phyloP scores from a whole-genome alignment of 768 basidiomycete genomes.

The Russula sp. region DNA sequence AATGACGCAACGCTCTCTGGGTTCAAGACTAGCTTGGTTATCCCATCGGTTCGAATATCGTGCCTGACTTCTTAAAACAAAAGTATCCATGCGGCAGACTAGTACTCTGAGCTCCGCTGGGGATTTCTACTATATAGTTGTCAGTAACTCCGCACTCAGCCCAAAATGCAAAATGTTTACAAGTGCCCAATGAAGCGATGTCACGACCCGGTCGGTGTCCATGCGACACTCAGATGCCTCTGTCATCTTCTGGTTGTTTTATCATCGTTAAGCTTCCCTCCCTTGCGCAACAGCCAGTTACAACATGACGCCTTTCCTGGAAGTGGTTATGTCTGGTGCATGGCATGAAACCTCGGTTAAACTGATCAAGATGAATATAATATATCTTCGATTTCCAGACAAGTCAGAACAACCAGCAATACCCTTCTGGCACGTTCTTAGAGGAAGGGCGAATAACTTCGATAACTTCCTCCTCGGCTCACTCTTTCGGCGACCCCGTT shows the following conservation, averaged over 20 bases:
- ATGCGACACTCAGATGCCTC: background rate
- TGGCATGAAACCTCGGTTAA: background rate
- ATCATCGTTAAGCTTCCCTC: background rate
- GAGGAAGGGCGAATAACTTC: background rate
- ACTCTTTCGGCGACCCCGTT: background rate
- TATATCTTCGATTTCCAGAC: no score
- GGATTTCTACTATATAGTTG: no score
- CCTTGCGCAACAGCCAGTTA: background rate
- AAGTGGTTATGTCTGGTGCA: background rate
- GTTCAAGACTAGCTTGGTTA: background rate
- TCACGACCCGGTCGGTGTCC: background rate
- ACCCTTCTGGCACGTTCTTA: background rate
- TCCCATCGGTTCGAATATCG: background rate
- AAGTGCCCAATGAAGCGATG: background rate
- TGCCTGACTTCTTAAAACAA: background rate
- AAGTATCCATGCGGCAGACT: background rate
- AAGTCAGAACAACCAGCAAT: background rate
- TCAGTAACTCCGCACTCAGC: no score
- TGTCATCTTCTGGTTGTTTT: background rate
- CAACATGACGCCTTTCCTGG: background rate
- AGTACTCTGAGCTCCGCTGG: background rate
- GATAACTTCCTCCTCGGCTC: background rate
- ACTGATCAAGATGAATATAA: no score
- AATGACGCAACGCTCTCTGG: background rate
- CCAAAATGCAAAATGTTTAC: no score